These are phyloP conservation scores for Balakata baccata DNA, from an alignment of 345 rosid species.

Conservation along the genomic window DNA sequence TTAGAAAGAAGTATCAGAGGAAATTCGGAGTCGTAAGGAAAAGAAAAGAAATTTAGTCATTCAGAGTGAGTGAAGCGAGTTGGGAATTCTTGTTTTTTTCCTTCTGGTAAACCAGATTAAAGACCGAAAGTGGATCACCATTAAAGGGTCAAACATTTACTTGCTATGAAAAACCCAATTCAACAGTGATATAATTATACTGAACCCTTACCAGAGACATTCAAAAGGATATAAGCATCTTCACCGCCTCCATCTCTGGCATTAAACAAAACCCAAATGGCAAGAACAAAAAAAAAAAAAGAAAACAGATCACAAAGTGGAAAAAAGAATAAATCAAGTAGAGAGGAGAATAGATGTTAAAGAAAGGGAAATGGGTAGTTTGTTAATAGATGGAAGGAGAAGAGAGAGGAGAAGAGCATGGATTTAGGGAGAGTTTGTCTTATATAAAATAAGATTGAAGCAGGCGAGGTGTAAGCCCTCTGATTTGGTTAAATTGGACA, in stretches of 20 bases:
- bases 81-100: constrained; percentile 13
- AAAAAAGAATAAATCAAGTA: background rate
- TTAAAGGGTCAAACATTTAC: constrained; percentile 32
- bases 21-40: background rate
- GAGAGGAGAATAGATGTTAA: constrained; percentile 1
- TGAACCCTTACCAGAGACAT: constrained; percentile 5
- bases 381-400: background rate
- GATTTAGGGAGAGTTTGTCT: constrained; percentile 29
- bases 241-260: background rate
- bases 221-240: background rate
- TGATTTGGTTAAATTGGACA: background rate
- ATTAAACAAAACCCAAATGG: background rate
- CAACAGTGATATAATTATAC: background rate
- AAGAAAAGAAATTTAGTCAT: background rate
- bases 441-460: background rate
- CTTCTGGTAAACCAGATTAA: constrained; percentile 42
- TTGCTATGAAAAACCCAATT: background rate
- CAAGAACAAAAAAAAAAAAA: background rate
- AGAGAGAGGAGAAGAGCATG: constrained; percentile 12
- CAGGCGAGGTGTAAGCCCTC: background rate
- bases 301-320: background rate
- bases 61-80: background rate
- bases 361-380: constrained; percentile 27
- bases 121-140: constrained; percentile 39
- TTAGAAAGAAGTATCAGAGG: background rate